Evolutionary conservation across 2,329 filamentous ascomycete genomes (phyloP).

Genomic region (Plectosphaerella plurivora): DNA sequence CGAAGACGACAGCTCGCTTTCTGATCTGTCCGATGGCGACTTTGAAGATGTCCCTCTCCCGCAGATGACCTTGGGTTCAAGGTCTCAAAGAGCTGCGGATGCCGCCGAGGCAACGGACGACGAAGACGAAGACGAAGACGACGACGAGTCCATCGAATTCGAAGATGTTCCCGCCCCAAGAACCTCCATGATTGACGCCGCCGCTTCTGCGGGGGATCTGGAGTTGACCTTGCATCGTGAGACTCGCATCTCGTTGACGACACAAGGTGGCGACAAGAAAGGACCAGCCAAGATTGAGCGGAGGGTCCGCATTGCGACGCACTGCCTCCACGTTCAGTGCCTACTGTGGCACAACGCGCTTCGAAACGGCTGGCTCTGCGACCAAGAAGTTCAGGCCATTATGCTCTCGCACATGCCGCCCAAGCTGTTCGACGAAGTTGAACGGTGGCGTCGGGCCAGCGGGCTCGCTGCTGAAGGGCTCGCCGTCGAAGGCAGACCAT

Average conservation of each 20-base stretch:
- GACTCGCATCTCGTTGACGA: slow-evolving; percentile 54
- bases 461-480: slow-evolving; percentile 51
- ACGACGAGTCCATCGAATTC: slow-evolving; percentile 60
- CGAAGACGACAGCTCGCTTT: slow-evolving; percentile 43
- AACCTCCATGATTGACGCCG: slow-evolving; percentile 33
- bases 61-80: slow-evolving; percentile 11
- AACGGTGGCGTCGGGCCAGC: slow-evolving; percentile 67
- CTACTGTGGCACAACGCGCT: slow-evolving; percentile 87
- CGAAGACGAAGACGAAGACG: slow-evolving; percentile 39
- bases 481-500: slow-evolving; percentile 30
- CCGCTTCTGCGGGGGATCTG: slow-evolving; percentile 59
- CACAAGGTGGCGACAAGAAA: slow-evolving; percentile 73
- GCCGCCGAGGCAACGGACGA: slow-evolving; percentile 9
- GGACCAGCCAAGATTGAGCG: slow-evolving; percentile 82
- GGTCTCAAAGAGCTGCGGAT: background rate
- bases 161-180: slow-evolving; percentile 47
- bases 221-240: slow-evolving; percentile 66
- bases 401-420: slow-evolving; percentile 70
- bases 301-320: slow-evolving; percentile 70
- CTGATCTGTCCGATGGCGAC: slow-evolving; percentile 52
- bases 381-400: slow-evolving; percentile 68
- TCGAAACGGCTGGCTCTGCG: slow-evolving; percentile 79
- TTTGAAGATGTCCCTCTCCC: slow-evolving; percentile 42
- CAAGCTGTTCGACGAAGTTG: slow-evolving; percentile 65
- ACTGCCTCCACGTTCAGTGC: slow-evolving; percentile 83